Conservation (phyloP, 805 yeast genomes). For the Dipodascus albidus region DNA sequence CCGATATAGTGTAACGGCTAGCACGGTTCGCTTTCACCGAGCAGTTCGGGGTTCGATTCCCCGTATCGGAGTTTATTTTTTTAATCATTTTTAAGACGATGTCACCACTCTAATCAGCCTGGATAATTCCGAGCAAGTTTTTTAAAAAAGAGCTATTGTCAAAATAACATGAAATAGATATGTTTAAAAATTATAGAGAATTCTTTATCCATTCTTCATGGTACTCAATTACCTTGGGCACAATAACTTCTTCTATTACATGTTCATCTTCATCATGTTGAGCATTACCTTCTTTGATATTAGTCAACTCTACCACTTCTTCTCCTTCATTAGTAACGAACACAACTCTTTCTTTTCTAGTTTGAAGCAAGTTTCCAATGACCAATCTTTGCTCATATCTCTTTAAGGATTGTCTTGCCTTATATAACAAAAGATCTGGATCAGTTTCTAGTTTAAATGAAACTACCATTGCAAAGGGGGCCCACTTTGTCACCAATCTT, state of each 20-base stretch:
- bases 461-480: slow-evolving; percentile 86
- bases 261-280: slow-evolving; percentile 28
- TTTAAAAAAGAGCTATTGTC: no score
- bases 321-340: slow-evolving; percentile 48
- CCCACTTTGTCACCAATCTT: slow-evolving; percentile 87
- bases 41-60: slow-evolving; percentile 32
- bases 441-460: slow-evolving; percentile 94
- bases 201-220: slow-evolving; percentile 62
- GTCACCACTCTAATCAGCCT: no score
- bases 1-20: slow-evolving; percentile 75
- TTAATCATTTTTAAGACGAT: no score
- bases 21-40: slow-evolving; percentile 75
- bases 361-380: slow-evolving; percentile 83
- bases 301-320: slow-evolving; percentile 19
- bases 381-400: slow-evolving; percentile 89
- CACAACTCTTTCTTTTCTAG: slow-evolving; percentile 79
- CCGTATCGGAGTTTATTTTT: slow-evolving; percentile 18
- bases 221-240: slow-evolving; percentile 59
- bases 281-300: slow-evolving; percentile 26
- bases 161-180: no score
- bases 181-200: no score
- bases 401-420: slow-evolving; percentile 68
- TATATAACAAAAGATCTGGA: slow-evolving; percentile 49
- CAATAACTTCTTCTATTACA: slow-evolving; percentile 70
- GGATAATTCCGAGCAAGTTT: no score